phyloP scores from a whole-genome alignment of 495 filamentous ascomycete genomes.

The Poronia punctata region DNA sequence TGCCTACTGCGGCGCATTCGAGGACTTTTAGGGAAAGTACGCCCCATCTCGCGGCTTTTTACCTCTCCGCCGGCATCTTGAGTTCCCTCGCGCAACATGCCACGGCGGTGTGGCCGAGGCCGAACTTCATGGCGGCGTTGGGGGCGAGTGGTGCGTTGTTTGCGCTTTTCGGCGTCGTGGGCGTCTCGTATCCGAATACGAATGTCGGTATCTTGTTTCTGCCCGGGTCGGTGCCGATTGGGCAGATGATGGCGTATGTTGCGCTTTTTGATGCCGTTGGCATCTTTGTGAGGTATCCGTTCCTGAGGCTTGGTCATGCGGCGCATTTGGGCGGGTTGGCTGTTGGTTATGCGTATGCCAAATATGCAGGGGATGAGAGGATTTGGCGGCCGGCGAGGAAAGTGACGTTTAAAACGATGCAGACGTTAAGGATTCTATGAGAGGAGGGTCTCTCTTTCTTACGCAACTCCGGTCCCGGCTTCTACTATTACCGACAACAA shows the following conservation, averaged over 20 bases:
- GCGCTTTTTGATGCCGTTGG: constrained; percentile 18
- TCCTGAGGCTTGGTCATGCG: constrained; percentile 7
- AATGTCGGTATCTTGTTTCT: constrained; percentile 14
- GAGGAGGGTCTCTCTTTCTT: too few species aligned
- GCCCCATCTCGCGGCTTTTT: constrained; percentile 25
- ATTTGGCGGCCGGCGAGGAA: constrained; percentile 19
- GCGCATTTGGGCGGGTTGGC: constrained; percentile 19
- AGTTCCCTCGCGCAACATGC: constrained; percentile 18
- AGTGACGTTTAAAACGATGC: constrained; percentile 12
- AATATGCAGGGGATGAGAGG: constrained; percentile 11
- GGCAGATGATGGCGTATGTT: constrained; percentile 5
- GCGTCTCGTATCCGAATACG: constrained; percentile 9
- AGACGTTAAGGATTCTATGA: constrained; percentile 6
- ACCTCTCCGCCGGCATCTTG: constrained; percentile 20
- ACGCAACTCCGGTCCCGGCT: too few species aligned
- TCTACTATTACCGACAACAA: too few species aligned
- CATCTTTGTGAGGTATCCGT: constrained; percentile 18
- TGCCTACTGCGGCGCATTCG: constrained; percentile 9
- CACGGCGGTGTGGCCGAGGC: constrained; percentile 8
- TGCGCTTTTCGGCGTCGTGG: constrained; percentile 21
- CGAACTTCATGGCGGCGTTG: not conserved
- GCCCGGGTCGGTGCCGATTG: constrained; percentile 6
- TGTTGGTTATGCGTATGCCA: constrained; percentile 17
- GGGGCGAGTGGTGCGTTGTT: constrained; percentile 20
- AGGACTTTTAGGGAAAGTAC: constrained; percentile 15